These are phyloP conservation scores for Magnusiomyces tetraspermus DNA, from an alignment of 1,139 yeast genomes.

Conservation along the genomic window DNA sequence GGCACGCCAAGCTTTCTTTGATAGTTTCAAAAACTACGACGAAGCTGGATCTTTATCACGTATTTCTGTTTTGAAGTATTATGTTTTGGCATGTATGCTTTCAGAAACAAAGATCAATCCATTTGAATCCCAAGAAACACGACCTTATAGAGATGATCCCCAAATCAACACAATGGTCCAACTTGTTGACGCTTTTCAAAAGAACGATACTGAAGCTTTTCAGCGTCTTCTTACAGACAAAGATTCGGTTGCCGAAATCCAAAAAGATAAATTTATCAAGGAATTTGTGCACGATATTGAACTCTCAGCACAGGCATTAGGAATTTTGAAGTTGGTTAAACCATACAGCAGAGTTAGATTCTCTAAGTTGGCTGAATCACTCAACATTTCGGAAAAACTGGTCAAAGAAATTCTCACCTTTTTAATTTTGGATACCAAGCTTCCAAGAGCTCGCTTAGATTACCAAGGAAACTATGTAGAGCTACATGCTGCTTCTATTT, in stretches of 20 bases:
- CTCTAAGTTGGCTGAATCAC: conserved; percentile 26
- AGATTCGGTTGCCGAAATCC: conserved; percentile 23
- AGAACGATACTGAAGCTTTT: conserved; percentile 33
- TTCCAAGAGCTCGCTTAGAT: conserved; percentile 41
- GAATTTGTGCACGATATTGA: conserved; percentile 29
- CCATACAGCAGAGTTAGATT: conserved; percentile 35
- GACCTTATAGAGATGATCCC: conserved; percentile 36
- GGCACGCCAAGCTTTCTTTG: conserved; percentile 61
- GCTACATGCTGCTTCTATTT: not conserved
- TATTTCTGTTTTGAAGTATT: conserved; percentile 47
- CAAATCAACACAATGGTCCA: conserved; percentile 32
- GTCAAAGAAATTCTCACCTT: conserved; percentile 37
- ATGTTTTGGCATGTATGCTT: conserved; percentile 54
- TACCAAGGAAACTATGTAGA: conserved; percentile 7
- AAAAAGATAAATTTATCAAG: conserved; percentile 25
- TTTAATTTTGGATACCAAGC: conserved; percentile 40
- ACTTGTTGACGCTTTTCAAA: conserved; percentile 34
- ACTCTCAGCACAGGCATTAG: conserved; percentile 29
- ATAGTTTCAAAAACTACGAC: conserved; percentile 65
- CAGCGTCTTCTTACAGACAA: conserved; percentile 22
- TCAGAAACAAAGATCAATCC: conserved; percentile 60
- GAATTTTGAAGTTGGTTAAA: conserved; percentile 31
- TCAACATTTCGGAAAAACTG: conserved; percentile 26
- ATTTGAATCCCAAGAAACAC: conserved; percentile 44
- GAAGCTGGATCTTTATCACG: conserved; percentile 63